These are phyloP conservation scores for Coemansia sp. DNA, from an alignment of 192 early-diverging fungal species.

Conservation along the genomic window DNA sequence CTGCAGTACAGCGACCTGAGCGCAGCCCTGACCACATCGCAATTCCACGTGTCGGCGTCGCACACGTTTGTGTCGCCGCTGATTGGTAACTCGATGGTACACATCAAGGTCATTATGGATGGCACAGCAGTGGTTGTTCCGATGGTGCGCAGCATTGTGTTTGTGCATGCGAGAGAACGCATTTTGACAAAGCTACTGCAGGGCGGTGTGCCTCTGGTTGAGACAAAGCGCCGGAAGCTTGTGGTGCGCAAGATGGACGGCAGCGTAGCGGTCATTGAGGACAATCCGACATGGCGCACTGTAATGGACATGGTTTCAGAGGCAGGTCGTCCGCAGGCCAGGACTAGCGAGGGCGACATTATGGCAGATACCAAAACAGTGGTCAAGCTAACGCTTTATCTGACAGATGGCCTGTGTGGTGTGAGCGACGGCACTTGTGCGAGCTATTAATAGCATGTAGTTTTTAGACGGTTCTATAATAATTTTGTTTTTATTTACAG, in stretches of 20 bases:
- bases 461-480: not conserved
- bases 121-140: constrained; percentile 28
- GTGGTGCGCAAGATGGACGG: constrained; percentile 25
- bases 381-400: constrained; percentile 36
- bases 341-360: not conserved
- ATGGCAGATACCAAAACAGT: constrained; percentile 18
- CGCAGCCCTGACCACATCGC: constrained; percentile 27
- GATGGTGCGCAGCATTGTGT: constrained; percentile 43
- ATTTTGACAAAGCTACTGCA: constrained; percentile 51
- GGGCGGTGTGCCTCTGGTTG: constrained; percentile 41
- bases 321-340: not conserved
- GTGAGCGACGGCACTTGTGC: too few relatives aligned
- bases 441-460: not conserved
- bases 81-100: constrained; percentile 51
- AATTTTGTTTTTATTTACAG: too few relatives aligned
- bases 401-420: constrained; percentile 7
- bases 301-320: constrained; percentile 29
- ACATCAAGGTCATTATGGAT: constrained; percentile 50
- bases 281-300: constrained; percentile 49
- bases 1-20: constrained; percentile 11
- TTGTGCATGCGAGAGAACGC: constrained; percentile 49
- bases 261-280: constrained; percentile 18
- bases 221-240: constrained; percentile 35
- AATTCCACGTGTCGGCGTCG: constrained; percentile 21
- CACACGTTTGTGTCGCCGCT: constrained; percentile 33